Evolutionary conservation across 2,329 filamentous ascomycete species (phyloP), one percentile per base, ranked within the genome.

Genomic region (Hymenotorrendiella dingleyae): DNA sequence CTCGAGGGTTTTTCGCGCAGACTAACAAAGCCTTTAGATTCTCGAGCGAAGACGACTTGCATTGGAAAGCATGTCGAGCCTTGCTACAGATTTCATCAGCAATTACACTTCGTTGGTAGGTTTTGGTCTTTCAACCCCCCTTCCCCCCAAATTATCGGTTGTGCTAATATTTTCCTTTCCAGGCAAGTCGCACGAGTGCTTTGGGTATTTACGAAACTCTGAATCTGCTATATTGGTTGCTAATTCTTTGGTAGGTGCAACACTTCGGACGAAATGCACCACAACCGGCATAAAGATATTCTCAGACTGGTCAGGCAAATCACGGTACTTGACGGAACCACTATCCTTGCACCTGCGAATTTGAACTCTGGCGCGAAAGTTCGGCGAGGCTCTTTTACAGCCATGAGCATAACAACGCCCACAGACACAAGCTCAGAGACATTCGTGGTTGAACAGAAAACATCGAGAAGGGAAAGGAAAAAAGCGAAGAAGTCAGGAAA

Each of bases 41-140:
- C 52, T 27, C 43, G 58, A 27, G 56, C 58, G 3, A 60, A 58
- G 21, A 52, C 52, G 4, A 50, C 53, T 11, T 62, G 59, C 26
- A 48, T 62, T 34, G 58, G 58, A 8, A 56, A 56, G 33, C 59
- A 62, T 44, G 58, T 60, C 14, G 59, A 62, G 39, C 59, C 59
- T 27, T 62, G 59, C 44, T 57, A 57, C 24, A 45, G 59, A 11
- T 62, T 57, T 37, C 59, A 62, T 34, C 59, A 60, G 40, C 56
- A 60, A 36, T 36, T 62, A 11, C 58, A 62, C 36, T 61, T 62
- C 36, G 47, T 60, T 27, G 58, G 59, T 61, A 54, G 41, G 56
- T 41, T 10, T 16, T 16, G 4, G 8, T 29, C 35, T 32, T 7
- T 21, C n/a, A n/a, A n/a, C n/a, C n/a, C n/a, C n/a, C n/a, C n/a